phyloP scores from a whole-genome alignment of 495 filamentous ascomycete species.

The Penicillium ochrochloron region DNA sequence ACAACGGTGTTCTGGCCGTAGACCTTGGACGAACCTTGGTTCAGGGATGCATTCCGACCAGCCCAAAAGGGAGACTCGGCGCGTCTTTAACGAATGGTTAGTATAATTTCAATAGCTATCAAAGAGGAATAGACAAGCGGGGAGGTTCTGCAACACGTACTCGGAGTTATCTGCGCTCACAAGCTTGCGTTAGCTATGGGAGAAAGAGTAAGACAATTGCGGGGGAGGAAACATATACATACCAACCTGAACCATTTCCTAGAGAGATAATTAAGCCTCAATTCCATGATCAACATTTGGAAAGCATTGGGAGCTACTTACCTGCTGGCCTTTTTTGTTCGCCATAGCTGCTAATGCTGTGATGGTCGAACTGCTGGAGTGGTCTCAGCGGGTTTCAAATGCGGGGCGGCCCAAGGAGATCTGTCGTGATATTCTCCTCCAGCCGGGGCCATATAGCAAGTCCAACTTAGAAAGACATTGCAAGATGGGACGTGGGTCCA shows the following conservation, averaged over 20 bases:
- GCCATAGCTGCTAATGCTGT: constrained; percentile 38
- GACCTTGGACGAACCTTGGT: constrained; percentile 49
- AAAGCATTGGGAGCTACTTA: constrained; percentile 42
- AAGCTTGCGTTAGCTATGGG: constrained; percentile 32
- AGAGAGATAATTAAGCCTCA: constrained; percentile 25
- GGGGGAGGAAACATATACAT: constrained; percentile 52
- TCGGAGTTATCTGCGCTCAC: constrained; percentile 50
- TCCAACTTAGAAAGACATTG: constrained; percentile 22
- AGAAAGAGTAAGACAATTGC: constrained; percentile 24
- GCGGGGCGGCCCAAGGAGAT: constrained; percentile 32
- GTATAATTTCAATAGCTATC: neutral
- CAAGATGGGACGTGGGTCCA: neutral
- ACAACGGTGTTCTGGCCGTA: constrained; percentile 80
- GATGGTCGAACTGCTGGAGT: constrained; percentile 14
- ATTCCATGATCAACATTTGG: neutral
- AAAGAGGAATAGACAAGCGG: constrained; percentile 18
- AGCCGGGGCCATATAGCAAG: constrained; percentile 23
- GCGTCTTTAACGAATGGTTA: constrained; percentile 49
- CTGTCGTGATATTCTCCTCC: constrained; percentile 22
- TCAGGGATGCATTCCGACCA: constrained; percentile 52
- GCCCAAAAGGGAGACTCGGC: constrained; percentile 91
- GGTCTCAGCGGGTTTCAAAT: constrained; percentile 33
- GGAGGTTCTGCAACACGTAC: constrained; percentile 38
- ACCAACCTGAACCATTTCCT: constrained; percentile 99
- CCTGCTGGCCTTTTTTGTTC: constrained; percentile 77